These are phyloP conservation scores for Carallia pectinifolia DNA, from an alignment of 345 rosid genomes.

Conservation along the genomic window DNA sequence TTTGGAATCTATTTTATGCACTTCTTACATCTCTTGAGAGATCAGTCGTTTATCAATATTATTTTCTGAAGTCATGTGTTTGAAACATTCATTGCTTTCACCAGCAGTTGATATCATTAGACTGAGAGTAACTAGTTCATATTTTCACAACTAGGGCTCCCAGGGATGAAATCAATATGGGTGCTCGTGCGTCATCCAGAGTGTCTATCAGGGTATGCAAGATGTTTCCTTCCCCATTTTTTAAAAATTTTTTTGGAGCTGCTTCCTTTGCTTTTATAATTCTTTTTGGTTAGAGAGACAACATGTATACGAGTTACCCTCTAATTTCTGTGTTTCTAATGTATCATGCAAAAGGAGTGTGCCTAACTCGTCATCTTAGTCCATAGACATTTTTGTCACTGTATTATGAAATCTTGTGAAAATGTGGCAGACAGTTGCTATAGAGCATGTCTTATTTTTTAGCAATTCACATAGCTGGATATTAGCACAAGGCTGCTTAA, in stretches of 20 bases:
- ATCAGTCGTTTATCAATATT: not conserved
- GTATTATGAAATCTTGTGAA: too few relatives aligned
- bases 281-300: not conserved
- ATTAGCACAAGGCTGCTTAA: too few relatives aligned
- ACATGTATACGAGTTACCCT: not conserved
- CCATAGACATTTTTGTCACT: too few relatives aligned
- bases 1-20: too few relatives aligned
- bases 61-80: not conserved
- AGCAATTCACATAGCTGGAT: too few relatives aligned
- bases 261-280: not conserved
- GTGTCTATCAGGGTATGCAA: conserved; percentile 51
- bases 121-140: conserved; percentile 10
- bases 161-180: conserved; percentile 31
- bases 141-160: conserved; percentile 37
- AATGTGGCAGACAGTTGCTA: too few relatives aligned
- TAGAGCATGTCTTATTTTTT: too few relatives aligned
- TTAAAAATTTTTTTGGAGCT: not conserved
- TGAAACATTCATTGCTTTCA: not conserved
- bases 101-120: not conserved
- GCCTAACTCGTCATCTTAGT: too few relatives aligned
- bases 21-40: too few relatives aligned
- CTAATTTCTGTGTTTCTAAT: not conserved
- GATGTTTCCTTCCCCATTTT: conserved; percentile 3
- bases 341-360: too few relatives aligned
- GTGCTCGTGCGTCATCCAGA: conserved; percentile 29